A percentile compares a stretch with the other conserved stretches of the same genome.
phyloP scores from a whole-genome alignment of 179 eudicot genomes.

The Monotropa hypopitys region DNA sequence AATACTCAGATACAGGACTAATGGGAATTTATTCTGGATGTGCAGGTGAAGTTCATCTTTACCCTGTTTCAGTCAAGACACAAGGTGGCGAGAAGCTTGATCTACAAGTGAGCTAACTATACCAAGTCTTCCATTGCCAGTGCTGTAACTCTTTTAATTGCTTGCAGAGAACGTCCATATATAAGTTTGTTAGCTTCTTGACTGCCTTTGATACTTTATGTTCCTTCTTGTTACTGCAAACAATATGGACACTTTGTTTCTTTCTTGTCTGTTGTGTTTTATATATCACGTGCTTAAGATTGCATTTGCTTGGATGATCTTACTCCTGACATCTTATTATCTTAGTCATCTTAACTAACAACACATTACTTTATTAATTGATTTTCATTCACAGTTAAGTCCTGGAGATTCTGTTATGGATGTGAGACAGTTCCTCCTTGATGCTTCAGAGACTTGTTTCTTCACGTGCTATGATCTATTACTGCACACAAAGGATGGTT shows the following conservation, averaged over 20 bases:
- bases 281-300: neutral
- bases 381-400: constrained; percentile 46
- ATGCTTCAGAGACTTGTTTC: constrained; percentile 90
- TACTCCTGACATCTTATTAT: neutral
- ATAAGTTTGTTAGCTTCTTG: neutral
- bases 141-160: neutral
- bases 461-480: constrained; percentile 83
- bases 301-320: neutral
- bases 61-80: constrained; percentile 79
- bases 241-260: neutral
- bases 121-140: neutral
- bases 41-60: constrained; percentile 77
- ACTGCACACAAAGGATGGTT: constrained; percentile 65
- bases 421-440: constrained; percentile 90
- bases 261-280: neutral
- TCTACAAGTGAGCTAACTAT: constrained; percentile 51
- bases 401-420: constrained; percentile 99
- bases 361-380: neutral
- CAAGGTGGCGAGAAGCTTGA: constrained; percentile 87
- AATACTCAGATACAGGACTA: constrained; percentile 16
- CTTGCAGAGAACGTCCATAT: neutral
- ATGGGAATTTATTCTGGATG: constrained; percentile 2
- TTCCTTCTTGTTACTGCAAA: neutral
- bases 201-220: neutral
- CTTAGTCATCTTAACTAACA: neutral